Percentiles rank a stretch among this genome's conserved stretches.
Conservation (phyloP, 192 early-diverging fungal genomes). For the Kickxella alabastrina region DNA sequence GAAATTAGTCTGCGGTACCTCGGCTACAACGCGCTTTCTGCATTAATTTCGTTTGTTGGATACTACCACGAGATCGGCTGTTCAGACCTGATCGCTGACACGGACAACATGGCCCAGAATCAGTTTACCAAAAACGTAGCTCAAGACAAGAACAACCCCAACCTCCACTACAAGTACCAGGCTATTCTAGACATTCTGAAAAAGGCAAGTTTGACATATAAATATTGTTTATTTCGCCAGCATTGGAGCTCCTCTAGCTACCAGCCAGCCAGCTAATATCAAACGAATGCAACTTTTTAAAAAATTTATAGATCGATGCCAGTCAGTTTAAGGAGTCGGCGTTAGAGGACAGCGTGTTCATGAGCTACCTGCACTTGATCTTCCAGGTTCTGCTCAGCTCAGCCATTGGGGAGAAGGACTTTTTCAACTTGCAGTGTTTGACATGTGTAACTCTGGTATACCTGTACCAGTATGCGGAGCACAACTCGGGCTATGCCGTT, state of each 20-base stretch:
- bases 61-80: conserved; percentile 31
- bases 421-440: conserved; percentile 21
- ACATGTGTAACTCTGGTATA: conserved; percentile 24
- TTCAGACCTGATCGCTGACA: conserved; percentile 21
- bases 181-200: conserved; percentile 1
- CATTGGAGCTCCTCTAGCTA: too few relatives aligned
- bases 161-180: not conserved
- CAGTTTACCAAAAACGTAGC: not conserved
- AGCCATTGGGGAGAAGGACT: conserved; percentile 15
- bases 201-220: conserved; percentile 12
- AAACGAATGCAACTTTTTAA: not conserved
- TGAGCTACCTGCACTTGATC: conserved; percentile 11
- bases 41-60: conserved; percentile 22
- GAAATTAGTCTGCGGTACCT: conserved; percentile 9
- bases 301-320: conserved; percentile 21
- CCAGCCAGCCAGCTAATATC: too few relatives aligned
- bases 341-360: conserved; percentile 11
- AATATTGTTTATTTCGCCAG: too few relatives aligned
- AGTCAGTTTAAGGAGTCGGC: conserved; percentile 8
- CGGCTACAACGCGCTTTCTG: conserved; percentile 27
- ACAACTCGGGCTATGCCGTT: conserved; percentile 22
- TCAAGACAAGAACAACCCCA: not conserved
- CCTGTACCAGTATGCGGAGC: conserved; percentile 33
- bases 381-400: conserved; percentile 32
- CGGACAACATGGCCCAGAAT: not conserved